These are phyloP conservation scores for Anthoceros angustus DNA, from an alignment of 225 moss, liverwort and hornwort genomes.

Conservation along the genomic window DNA sequence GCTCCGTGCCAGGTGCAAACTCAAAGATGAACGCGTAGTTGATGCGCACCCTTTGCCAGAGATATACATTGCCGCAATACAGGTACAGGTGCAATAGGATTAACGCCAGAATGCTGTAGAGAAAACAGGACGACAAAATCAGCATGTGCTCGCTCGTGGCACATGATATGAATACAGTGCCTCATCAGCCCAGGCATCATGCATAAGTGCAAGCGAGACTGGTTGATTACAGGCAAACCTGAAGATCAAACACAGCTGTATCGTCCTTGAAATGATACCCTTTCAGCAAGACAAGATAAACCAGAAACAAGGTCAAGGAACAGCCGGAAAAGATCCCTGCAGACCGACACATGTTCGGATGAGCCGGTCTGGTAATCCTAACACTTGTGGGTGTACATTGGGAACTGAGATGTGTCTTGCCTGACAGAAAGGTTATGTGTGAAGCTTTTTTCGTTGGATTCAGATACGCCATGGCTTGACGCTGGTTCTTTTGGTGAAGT, in stretches of 20 bases:
- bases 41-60: slow-evolving; percentile 59
- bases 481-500: slow-evolving; percentile 60
- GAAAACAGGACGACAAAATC: slow-evolving; percentile 4
- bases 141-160: slow-evolving; percentile 4
- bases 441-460: slow-evolving; percentile 43
- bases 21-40: slow-evolving; percentile 61
- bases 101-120: slow-evolving; percentile 49
- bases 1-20: slow-evolving; percentile 33
- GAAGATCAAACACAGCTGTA: slow-evolving; percentile 29
- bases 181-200: background rate
- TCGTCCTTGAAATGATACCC: slow-evolving; percentile 3
- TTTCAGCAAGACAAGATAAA: slow-evolving; percentile 8
- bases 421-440: slow-evolving; percentile 66
- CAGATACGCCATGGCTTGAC: slow-evolving; percentile 70
- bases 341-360: slow-evolving; percentile 3
- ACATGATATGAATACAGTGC: background rate
- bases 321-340: slow-evolving; percentile 13
- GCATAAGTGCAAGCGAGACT: background rate
- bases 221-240: slow-evolving; percentile 13
- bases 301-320: slow-evolving; percentile 9
- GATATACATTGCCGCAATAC: slow-evolving; percentile 70
- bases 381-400: background rate
- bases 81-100: slow-evolving; percentile 74
- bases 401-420: slow-evolving; percentile 14
- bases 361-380: background rate